Base-by-base conservation (phyloP, 2,329 filamentous ascomycete species). In the Aspergillus candidus region DNA sequence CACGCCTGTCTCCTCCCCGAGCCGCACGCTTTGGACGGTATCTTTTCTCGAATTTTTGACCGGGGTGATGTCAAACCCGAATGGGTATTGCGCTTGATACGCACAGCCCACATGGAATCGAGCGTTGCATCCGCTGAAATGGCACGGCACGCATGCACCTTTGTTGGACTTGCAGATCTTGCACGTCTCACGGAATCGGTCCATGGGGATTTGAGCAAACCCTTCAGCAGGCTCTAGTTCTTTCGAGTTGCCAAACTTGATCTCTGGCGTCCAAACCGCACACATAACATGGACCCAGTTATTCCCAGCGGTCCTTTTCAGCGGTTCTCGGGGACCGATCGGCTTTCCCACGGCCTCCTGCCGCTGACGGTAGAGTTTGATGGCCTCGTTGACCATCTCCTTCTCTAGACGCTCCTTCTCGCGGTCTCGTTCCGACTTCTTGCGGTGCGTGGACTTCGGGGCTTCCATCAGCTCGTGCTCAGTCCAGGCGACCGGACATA, bases 231-330 rank as follows among this genome's bases (percentile, higher is more conserved):
- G 84, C 55, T 89, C 86, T 30, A 98, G 72, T 13, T 85, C 81
- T 58, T 83, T 82, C 13, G 89, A 85, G 56, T 87, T 87, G 50
- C 86, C 90, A 65, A 96, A 98, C 60, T 90, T 93, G 57, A 95
- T 84, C 66, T 98, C 93, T 0, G 88, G 83, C 10, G 86, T 90
- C 82, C 88, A 97, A 13, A 95, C 75, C 1, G 93, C 90, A 61
- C 93, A 98, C 32, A 85, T 84, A 22, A 97, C 88, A 63, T 98
- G 93, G 12, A 96, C 88, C 93, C 93, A 98, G 60, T 97, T 97
- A 69, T 97, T 97, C 62, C 94, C 89, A 4, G 86, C 87, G 0
- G 93, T 98, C 38, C 88, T 82, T 70, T 98, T 98, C 50, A 98
- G 73, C 3, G 93, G 85, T 63, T 97, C 93, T 38, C 93, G 81